Evolutionary conservation across 805 yeast genomes (phyloP).

Genomic region (Yarrowia porcina): DNA sequence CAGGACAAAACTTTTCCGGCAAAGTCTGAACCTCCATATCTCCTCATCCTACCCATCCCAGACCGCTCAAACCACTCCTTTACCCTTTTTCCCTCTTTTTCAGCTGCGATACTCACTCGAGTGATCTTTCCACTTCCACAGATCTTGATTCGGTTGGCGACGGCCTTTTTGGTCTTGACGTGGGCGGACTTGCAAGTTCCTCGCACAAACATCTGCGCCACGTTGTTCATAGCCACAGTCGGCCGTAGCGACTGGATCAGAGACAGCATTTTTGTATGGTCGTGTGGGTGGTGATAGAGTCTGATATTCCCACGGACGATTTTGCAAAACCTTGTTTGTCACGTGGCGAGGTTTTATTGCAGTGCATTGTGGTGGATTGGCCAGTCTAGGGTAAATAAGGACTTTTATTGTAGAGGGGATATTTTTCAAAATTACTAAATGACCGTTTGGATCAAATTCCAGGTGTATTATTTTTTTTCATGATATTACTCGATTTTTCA

Average conservation of each 20-base stretch:
- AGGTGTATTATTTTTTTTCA: too few species aligned
- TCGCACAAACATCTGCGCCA: constrained; percentile 20
- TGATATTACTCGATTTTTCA: too few species aligned
- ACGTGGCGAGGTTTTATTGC: background rate
- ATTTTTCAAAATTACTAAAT: background rate
- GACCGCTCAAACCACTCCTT: too few species aligned
- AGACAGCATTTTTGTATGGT: constrained; percentile 15
- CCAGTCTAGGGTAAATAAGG: background rate
- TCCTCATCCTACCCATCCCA: too few species aligned
- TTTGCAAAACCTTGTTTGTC: constrained; percentile 23
- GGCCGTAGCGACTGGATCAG: constrained; percentile 25
- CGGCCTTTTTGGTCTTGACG: constrained; percentile 26
- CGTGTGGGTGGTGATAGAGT: constrained; percentile 11
- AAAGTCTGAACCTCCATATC: background rate
- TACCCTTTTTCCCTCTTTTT: background rate
- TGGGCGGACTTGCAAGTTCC: constrained; percentile 7
- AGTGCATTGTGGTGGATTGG: background rate
- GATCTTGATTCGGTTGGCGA: constrained; percentile 21
- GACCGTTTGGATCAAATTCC: too few species aligned
- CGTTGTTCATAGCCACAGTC: constrained; percentile 21
- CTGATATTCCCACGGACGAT: constrained; percentile 11
- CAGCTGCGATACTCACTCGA: constrained; percentile 41
- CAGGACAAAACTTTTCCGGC: background rate
- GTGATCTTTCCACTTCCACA: constrained; percentile 60
- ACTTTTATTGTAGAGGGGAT: too few species aligned